Conservation (phyloP, 2,329 filamentous ascomycete species). For the Rutstroemia sp. region DNA sequence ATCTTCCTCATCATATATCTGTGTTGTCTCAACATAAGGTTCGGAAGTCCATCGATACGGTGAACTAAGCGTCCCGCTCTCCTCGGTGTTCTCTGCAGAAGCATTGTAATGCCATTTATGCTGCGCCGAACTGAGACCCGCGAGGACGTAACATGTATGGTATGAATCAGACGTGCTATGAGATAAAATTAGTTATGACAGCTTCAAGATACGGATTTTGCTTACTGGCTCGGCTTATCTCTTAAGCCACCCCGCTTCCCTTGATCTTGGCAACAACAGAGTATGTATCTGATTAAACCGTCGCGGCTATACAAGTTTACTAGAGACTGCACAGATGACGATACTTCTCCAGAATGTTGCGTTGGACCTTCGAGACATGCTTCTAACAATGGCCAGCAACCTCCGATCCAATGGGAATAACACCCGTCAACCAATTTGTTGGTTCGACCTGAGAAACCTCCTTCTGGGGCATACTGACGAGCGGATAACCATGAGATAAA, state of each 20-base stretch:
- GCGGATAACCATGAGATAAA: conserved; percentile 84
- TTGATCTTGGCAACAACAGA: conserved; percentile 77
- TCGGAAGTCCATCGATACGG: conserved; percentile 35
- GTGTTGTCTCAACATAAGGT: conserved; percentile 41
- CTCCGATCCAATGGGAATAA: conserved; percentile 96
- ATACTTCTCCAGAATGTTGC: neutral
- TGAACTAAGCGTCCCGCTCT: conserved; percentile 24
- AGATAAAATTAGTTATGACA: conserved; percentile 14
- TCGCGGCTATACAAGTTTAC: conserved; percentile 69
- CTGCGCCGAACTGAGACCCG: conserved; percentile 76
- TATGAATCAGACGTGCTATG: conserved; percentile 73
- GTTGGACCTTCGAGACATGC: conserved; percentile 54
- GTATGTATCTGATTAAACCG: conserved; percentile 80
- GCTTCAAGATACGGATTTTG: conserved; percentile 20
- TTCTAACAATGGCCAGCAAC: conserved; percentile 88
- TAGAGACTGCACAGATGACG: conserved; percentile 13
- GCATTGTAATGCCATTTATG: conserved; percentile 49
- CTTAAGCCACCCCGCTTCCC: conserved; percentile 68
- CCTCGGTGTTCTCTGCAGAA: conserved; percentile 30
- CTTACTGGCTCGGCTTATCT: conserved; percentile 88
- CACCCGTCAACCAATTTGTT: conserved; percentile 98
- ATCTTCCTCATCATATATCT: conserved; percentile 65
- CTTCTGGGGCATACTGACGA: conserved; percentile 84
- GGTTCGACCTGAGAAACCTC: conserved; percentile 85
- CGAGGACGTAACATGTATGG: conserved; percentile 86